Percentiles rank a stretch among this genome's conserved stretches.
Evolutionary conservation across 306 rosid species (phyloP).

Genomic region (Vigna trinervia): DNA sequence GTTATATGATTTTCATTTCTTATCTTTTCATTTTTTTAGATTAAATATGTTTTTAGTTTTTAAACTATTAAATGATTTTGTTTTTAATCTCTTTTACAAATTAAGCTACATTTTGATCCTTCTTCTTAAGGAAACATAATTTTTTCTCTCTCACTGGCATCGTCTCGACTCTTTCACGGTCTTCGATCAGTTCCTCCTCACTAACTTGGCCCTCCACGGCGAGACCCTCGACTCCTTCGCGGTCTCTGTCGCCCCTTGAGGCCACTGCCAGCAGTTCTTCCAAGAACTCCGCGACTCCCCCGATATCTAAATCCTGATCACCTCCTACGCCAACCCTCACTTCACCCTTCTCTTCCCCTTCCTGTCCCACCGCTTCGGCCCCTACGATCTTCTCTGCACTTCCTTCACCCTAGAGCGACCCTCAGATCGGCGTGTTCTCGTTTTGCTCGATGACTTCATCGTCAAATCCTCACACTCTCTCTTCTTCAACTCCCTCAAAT

Average conservation of each 20-base stretch:
- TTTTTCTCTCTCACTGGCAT: too few species aligned
- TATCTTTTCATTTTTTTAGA: too few species aligned
- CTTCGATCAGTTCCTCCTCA: conserved; percentile 85
- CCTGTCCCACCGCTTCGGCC: conserved; percentile 81
- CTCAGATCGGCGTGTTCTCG: conserved; percentile 78
- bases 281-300: conserved; percentile 75
- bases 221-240: conserved; percentile 70
- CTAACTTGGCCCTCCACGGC: conserved; percentile 64
- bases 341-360: conserved; percentile 62
- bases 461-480: conserved; percentile 85
- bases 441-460: conserved; percentile 85
- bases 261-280: conserved; percentile 93
- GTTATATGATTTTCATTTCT: too few species aligned
- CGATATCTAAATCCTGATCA: conserved; percentile 62
- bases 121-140: too few species aligned
- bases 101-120: too few species aligned
- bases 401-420: conserved; percentile 80
- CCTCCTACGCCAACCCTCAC: conserved; percentile 35
- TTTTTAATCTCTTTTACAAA: too few species aligned
- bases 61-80: too few species aligned
- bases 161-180: too few species aligned
- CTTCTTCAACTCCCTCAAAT: conserved; percentile 80
- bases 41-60: too few species aligned
- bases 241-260: conserved; percentile 91
- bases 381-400: conserved; percentile 67